phyloP scores from a whole-genome alignment of 306 rosid species.

The Glycine tomentella region DNA sequence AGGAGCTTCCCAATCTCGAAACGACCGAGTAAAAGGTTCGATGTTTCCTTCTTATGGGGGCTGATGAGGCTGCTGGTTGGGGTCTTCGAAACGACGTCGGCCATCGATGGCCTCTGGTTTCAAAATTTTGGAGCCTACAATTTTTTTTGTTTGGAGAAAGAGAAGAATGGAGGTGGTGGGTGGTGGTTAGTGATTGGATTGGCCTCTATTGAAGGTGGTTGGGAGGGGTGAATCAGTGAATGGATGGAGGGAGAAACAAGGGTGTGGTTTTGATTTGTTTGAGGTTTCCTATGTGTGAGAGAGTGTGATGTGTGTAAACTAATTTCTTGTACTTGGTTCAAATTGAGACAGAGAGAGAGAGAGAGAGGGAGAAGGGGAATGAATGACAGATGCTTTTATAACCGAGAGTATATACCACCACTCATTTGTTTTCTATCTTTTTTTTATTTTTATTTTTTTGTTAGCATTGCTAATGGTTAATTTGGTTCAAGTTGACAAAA shows the following conservation, averaged over 20 bases:
- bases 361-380: neutral
- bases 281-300: neutral
- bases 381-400: slow-evolving; percentile 38
- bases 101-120: slow-evolving; percentile 52
- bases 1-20: slow-evolving; percentile 86
- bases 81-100: slow-evolving; percentile 43
- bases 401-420: slow-evolving; percentile 50
- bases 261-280: slow-evolving; percentile 43
- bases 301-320: neutral
- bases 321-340: neutral
- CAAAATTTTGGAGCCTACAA: neutral
- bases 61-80: neutral
- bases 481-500: too few relatives aligned
- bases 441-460: neutral
- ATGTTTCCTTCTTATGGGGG: slow-evolving; percentile 53
- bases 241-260: neutral
- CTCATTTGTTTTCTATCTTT: neutral
- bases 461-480: neutral
- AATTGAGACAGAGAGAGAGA: neutral
- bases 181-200: neutral
- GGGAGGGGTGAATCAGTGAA: slow-evolving; percentile 1
- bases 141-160: neutral
- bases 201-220: slow-evolving; percentile 12
- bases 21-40: slow-evolving; percentile 68
- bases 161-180: slow-evolving; percentile 7